A percentile compares a stretch with the other conserved stretches of the same genome.
phyloP scores from a whole-genome alignment of 768 basidiomycete genomes.

The Russula olivacea region DNA sequence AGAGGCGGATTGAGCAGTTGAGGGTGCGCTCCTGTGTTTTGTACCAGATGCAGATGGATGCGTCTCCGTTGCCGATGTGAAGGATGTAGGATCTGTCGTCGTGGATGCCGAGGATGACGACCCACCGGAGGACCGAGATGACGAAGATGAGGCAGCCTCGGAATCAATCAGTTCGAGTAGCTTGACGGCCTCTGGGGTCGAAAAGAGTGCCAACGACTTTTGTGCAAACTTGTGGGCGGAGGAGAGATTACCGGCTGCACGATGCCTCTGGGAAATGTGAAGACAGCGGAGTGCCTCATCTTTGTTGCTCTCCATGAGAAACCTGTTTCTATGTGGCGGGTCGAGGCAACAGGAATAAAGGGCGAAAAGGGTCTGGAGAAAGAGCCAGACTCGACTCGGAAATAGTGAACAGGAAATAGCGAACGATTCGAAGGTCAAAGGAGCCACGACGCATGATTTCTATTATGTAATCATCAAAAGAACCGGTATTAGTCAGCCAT shows the following conservation, averaged over 20 bases:
- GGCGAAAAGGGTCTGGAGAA: not conserved
- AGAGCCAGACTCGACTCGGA: not conserved
- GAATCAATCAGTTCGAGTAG: constrained; percentile 63
- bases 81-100: constrained; percentile 37
- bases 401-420: not conserved
- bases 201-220: constrained; percentile 80
- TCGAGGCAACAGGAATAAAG: not conserved
- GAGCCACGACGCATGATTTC: not conserved
- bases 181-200: constrained; percentile 66
- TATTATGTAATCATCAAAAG: not conserved
- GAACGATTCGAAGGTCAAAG: not conserved
- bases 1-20: constrained; percentile 42
- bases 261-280: constrained; percentile 69
- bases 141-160: constrained; percentile 37
- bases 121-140: constrained; percentile 29
- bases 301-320: constrained; percentile 75
- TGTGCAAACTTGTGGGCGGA: constrained; percentile 84
- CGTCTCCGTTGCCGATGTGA: constrained; percentile 51
- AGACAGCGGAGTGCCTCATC: constrained; percentile 86
- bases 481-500: constrained; percentile 6
- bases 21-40: constrained; percentile 50
- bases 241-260: constrained; percentile 60
- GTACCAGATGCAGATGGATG: constrained; percentile 71
- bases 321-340: not conserved
- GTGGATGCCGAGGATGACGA: constrained; percentile 37